Percentiles rank a stretch among this genome's conserved stretches.
phyloP scores from a whole-genome alignment of 2,329 filamentous ascomycete genomes.

The Fusarium floridanum region DNA sequence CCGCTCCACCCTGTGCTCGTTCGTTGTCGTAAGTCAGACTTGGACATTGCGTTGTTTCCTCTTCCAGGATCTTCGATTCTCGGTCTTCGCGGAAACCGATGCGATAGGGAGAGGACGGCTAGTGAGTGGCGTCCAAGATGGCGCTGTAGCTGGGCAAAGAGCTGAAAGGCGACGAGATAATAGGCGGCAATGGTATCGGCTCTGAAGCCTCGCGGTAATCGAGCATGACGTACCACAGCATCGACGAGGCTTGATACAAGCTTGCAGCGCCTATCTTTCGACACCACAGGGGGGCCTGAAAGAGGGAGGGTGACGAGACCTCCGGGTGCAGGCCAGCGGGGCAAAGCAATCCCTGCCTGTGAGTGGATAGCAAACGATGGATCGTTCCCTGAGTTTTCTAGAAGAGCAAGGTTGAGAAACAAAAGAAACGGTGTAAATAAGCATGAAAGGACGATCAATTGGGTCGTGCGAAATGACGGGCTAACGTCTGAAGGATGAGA shows the following conservation, averaged over 20 bases:
- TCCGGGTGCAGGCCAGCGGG: conserved; percentile 17
- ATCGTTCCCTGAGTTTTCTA: conserved; percentile 39
- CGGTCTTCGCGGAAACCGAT: conserved; percentile 6
- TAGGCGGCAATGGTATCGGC: neutral
- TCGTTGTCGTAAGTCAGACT: conserved; percentile 22
- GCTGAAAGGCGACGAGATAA: neutral
- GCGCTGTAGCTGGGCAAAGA: conserved; percentile 5
- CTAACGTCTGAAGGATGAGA: conserved; percentile 9
- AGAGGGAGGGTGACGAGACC: conserved; percentile 13
- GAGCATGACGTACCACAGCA: conserved; percentile 2
- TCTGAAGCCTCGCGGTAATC: neutral
- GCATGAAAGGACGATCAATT: conserved; percentile 39
- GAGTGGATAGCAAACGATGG: conserved; percentile 22
- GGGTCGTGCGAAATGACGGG: conserved; percentile 15
- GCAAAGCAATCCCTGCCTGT: conserved; percentile 24
- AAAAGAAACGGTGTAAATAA: conserved; percentile 41
- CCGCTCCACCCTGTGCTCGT: conserved; percentile 30
- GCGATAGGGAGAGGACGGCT: conserved; percentile 10
- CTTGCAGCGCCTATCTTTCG: conserved; percentile 1
- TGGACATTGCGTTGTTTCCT: conserved; percentile 9
- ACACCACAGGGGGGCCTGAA: neutral
- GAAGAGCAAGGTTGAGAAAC: conserved; percentile 32
- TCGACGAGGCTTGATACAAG: neutral
- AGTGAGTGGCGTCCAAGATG: conserved; percentile 13
- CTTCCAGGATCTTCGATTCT: conserved; percentile 4